Evolutionary conservation across 495 filamentous ascomycete genomes (phyloP), one percentile per base, ranked within the genome.

Genomic region (Chaetomium tenue): DNA sequence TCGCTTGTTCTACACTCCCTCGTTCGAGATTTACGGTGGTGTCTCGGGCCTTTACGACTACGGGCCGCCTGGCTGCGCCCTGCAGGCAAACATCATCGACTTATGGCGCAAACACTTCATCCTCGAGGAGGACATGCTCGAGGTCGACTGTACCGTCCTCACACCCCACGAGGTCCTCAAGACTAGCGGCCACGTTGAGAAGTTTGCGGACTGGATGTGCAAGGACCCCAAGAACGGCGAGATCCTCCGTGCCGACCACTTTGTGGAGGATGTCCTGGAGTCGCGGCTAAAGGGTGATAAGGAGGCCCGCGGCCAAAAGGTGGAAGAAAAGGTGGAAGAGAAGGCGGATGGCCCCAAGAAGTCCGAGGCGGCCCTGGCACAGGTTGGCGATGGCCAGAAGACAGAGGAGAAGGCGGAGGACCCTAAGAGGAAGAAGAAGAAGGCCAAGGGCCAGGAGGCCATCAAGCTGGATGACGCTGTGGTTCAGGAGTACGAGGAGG

Each of bases 171-270:
- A 93, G 47, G 91, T 98, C 13, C 82, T 98, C 52, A 96, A 97
- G 85, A 98, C 94, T 26, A 91, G 88, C 72, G 94, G 95, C 63
- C 94, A 98, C 77, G 94, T 98, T 58, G 94, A 97, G 68, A 95
- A 95, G 76, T 98, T 98, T 75, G 89, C 92, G 68, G 95, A 98
- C 75, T 97, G 91, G 91, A 97, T 97, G 93, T 96, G 92, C 86
- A 97, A 97, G 77, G 94, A 98, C 75, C 92, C 92, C 59, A 94
- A 96, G 81, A 94, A 89, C 69, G 94, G 94, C 71, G 95, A 98
- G 80, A 95, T 97, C 63, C 88, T 97, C 75, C 86, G 94, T 64
- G 92, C 94, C 33, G 94, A 98, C 74, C 94, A 98, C 78, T 82
- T 98, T 67, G 91, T 98, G 42, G 91, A 98, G 79, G 92, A 96